phyloP scores from a whole-genome alignment of 2,329 filamentous ascomycete species.

The Parascedosporium putredinis region DNA sequence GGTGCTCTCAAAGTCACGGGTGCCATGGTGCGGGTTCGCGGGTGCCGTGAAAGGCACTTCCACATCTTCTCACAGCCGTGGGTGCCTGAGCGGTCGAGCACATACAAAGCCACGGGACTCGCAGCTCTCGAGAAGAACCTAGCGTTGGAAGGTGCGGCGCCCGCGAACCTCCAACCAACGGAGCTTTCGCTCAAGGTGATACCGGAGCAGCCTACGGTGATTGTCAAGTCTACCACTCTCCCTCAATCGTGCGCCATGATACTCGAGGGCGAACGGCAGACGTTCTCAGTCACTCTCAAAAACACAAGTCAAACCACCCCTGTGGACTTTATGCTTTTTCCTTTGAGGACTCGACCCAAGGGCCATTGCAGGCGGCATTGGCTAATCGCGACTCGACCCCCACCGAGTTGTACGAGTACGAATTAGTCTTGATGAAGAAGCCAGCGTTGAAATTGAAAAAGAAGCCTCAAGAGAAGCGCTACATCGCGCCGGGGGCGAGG shows the following conservation, averaged over 20 bases:
- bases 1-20: conserved; percentile 68
- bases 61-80: conserved; percentile 72
- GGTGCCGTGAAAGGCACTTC: conserved; percentile 74
- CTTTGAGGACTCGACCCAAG: conserved; percentile 80
- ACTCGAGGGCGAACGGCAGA: conserved; percentile 74
- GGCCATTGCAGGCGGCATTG: conserved; percentile 63
- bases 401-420: conserved; percentile 76
- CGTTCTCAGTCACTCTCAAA: conserved; percentile 68
- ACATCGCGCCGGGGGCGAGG: conserved; percentile 54
- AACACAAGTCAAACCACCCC: conserved; percentile 63
- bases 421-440: conserved; percentile 65
- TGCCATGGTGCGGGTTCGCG: conserved; percentile 67
- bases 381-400: conserved; percentile 66
- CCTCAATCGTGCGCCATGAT: conserved; percentile 85
- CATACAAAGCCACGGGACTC: conserved; percentile 67
- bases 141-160: conserved; percentile 25
- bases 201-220: conserved; percentile 63
- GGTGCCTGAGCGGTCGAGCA: conserved; percentile 57
- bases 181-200: conserved; percentile 64
- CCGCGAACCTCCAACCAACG: conserved; percentile 34
- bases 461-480: conserved; percentile 39
- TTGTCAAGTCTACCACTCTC: conserved; percentile 66
- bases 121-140: conserved; percentile 41
- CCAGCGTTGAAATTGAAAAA: conserved; percentile 52
- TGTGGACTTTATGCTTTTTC: conserved; percentile 75